Conservation (phyloP, 257 asterid genomes). For the Schizonepeta tenuifolia region DNA sequence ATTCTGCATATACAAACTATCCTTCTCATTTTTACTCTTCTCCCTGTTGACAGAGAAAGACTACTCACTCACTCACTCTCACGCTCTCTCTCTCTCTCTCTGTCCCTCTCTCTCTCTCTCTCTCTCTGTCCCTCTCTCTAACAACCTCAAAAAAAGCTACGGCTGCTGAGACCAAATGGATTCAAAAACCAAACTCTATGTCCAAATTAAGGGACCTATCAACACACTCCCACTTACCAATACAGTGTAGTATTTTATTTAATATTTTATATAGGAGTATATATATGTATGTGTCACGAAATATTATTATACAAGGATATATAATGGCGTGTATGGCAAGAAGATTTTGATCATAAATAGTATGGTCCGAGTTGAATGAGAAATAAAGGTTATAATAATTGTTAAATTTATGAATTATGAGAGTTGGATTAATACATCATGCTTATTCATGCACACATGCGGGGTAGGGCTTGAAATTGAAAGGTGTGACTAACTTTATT, state of each 20-base stretch:
- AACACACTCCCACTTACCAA: constrained; percentile 4
- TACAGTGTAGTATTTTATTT: constrained; percentile 3
- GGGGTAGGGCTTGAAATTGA: constrained; percentile 28
- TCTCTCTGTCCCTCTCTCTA: constrained; percentile 27
- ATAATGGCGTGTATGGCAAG: too few species aligned
- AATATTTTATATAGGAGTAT: too few species aligned
- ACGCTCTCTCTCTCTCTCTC: not conserved
- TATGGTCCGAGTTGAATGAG: not conserved
- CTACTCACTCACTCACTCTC: constrained; percentile 25
- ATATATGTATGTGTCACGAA: too few species aligned
- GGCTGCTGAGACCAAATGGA: constrained; percentile 35
- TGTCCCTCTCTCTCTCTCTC: constrained; percentile 16
- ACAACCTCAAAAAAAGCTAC: constrained; percentile 34
- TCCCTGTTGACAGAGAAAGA: constrained; percentile 36
- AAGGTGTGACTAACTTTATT: not conserved
- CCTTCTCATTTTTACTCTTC: constrained; percentile 30
- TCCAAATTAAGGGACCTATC: not conserved
- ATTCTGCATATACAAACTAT: constrained; percentile 38
- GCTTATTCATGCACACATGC: constrained; percentile 44
- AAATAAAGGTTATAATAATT: not conserved
- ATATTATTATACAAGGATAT: too few species aligned
- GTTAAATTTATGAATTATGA: constrained; percentile 5
- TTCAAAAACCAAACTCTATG: constrained; percentile 18
- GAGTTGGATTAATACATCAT: constrained; percentile 19
- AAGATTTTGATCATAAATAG: not conserved